A percentile compares a stretch with the other conserved stretches of the same genome.
Evolutionary conservation across 352 stramenopile genomes (phyloP).

Genomic region (Globisporangium barbulae): DNA sequence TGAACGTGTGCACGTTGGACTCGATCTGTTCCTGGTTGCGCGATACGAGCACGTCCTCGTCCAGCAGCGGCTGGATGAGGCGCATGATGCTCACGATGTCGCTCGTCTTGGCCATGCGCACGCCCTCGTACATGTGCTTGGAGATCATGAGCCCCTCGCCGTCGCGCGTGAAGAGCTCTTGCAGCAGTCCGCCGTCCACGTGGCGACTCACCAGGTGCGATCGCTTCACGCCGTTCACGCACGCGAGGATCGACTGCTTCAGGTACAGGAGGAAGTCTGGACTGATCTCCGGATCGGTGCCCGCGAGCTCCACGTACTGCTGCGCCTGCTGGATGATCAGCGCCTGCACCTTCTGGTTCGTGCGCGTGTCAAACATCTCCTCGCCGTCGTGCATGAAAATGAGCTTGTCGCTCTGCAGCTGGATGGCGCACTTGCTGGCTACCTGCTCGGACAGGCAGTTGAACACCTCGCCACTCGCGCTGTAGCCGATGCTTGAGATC

Average conservation of each 20-base stretch:
- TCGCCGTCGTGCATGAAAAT: conserved; percentile 90
- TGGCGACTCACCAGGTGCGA: conserved; percentile 86
- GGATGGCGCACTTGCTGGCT: conserved; percentile 81
- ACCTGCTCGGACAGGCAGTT: conserved; percentile 89
- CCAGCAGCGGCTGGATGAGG: conserved; percentile 84
- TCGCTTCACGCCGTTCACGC: conserved; percentile 79
- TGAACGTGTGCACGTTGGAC: conserved; percentile 86
- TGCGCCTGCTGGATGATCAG: conserved; percentile 80
- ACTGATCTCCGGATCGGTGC: conserved; percentile 44
- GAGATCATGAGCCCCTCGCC: conserved; percentile 96
- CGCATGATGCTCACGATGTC: conserved; percentile 91
- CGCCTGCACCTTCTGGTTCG: conserved; percentile 73
- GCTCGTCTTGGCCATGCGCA: conserved; percentile 88
- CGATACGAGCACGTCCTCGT: conserved; percentile 86
- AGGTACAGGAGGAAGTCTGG: conserved; percentile 81
- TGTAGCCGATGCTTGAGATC: conserved; percentile 95
- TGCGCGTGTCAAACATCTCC: conserved; percentile 80
- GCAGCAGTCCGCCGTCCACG: conserved; percentile 88
- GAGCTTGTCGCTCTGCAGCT: conserved; percentile 84
- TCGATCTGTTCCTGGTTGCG: conserved; percentile 88
- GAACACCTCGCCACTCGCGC: conserved; percentile 93
- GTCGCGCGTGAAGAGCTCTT: conserved; percentile 98
- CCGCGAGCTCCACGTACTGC: conserved; percentile 74
- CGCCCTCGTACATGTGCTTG: conserved; percentile 96
- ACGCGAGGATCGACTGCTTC: conserved; percentile 81